Percentiles rank a stretch among this genome's conserved stretches.
Conservation (phyloP, 2,329 filamentous ascomycete genomes). For the Thielaviopsis euricoi region DNA sequence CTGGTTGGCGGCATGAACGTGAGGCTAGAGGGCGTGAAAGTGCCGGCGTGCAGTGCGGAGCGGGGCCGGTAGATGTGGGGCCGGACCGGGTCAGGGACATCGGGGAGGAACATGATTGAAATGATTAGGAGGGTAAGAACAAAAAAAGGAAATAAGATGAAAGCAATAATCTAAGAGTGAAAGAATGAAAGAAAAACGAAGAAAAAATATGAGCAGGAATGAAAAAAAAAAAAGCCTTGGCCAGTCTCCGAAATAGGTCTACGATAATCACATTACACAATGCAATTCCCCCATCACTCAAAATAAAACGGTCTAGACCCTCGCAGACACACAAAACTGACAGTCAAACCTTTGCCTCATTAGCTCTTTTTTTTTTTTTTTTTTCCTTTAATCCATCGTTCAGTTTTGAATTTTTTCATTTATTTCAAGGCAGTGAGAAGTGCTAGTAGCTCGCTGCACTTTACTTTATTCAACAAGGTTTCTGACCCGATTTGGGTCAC, state of each 20-base stretch:
- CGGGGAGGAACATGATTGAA: not conserved
- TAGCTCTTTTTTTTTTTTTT: too few relatives aligned
- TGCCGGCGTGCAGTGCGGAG: conserved; percentile 54
- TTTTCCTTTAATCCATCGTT: too few relatives aligned
- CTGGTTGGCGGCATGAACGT: conserved; percentile 79
- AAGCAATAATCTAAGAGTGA: not conserved
- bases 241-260: too few relatives aligned
- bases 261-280: too few relatives aligned
- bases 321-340: too few relatives aligned
- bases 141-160: not conserved
- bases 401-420: too few relatives aligned
- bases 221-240: not conserved
- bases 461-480: not conserved
- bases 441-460: too few relatives aligned
- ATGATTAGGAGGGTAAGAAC: not conserved
- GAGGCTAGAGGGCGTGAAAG: conserved; percentile 40
- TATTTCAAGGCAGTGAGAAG: too few relatives aligned
- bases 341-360: too few relatives aligned
- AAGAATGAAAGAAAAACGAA: not conserved
- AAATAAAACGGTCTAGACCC: too few relatives aligned
- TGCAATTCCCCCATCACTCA: too few relatives aligned
- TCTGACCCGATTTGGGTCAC: not conserved
- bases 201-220: not conserved
- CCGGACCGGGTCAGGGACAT: not conserved
- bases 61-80: conserved; percentile 60